Base-by-base conservation (phyloP, 2,329 filamentous ascomycete genomes). In the Fusarium paranaense region DNA sequence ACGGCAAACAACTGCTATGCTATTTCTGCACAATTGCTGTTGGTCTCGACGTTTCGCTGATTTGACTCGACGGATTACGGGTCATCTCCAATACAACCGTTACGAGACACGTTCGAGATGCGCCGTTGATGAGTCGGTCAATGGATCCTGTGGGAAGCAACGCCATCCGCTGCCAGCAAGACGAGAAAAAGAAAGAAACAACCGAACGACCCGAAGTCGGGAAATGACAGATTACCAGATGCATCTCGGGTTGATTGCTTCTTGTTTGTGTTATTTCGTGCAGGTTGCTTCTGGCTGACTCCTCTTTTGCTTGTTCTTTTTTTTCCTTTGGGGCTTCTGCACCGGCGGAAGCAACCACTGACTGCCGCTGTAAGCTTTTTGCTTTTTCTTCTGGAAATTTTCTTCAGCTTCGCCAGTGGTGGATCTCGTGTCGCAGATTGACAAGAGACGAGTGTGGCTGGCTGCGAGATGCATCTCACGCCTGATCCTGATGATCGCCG, bases 301-400 rank as follows among this genome's bases (percentile, higher is more conserved):
- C 60, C 45, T 62, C 33, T 16, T 67, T 73, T 68, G 62, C 52
- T 71, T 59, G 64, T 64, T 71, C 70, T 68, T 35, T 60, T 60
- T 32, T 67, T 71, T 35, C 33, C 40, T 20, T 33, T 45, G 47
- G 25, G 14, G 40, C 40, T 62, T 62, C 42, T 62, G 59, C 59
- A 25, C 16, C 38, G 8, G n/a, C 40, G 58, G 38, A 61, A 33
- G n/a, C 38, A 32, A 22, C 59, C 40, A 37, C 42, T 27, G n/a
- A 61, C 71, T 61, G 61, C 71, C 68, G 30, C 52, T 65, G 68
- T 69, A 66, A 62, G 63, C 52, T 71, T 25, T 11, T 77, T 77
- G 73, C 75, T 78, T 77, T 77, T 77, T 75, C 57, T 72, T 76
- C 71, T 76, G 67, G 69, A 75, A 71, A 66, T 64, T 60, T 70